Evolutionary conservation across 345 rosid genomes (phyloP), one percentile per base, ranked within the genome.

Genomic region (Erucastrum elatum): DNA sequence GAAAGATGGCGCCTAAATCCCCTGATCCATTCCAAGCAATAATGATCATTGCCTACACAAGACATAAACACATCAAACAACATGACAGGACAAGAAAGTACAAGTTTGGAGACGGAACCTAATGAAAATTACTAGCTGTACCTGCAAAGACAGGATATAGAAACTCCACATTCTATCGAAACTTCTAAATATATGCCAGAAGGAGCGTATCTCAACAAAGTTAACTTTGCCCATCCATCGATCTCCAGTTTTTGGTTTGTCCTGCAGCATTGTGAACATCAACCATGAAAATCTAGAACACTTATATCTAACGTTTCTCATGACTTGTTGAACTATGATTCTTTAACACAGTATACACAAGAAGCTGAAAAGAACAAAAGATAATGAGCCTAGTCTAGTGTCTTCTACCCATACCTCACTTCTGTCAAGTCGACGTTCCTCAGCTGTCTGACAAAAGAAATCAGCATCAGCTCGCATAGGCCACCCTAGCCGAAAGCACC

Each of bases 381-480:
- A 29, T 16, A 75, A 60, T 0, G 34, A 64, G 31, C 58, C n/a
- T 41, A 64, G 31, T 41, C n/a, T 41, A 72, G 72, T 56, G 71
- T 37, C 51, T 75, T 39, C 59, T 31, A 80, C 51, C 37, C 81
- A 17, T 80, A 89, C 94, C 85, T 81, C 86, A 81, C 75, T 70
- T 80, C 68, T 85, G 39, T 86, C 81, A 25, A 33, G 37, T 70
- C 29, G 55, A 63, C 1, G 71, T 59, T 84, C 80, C 64, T 81
- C 86, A 68, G 81, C 77, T 49, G 88, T 71, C 66, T 80, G 73
- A 62, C 85, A 84, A 82, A 89, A 89, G 90, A 89, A 89, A 86
- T 87, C 91, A 56, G 94, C 94, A 75, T 87, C 90, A 62, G 87
- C 89, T 41, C 90, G 87, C 94, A 87, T 89, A 53, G 91, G 94